phyloP scores from a whole-genome alignment of 495 filamentous ascomycete genomes.

The Hypoxylon intermedium region DNA sequence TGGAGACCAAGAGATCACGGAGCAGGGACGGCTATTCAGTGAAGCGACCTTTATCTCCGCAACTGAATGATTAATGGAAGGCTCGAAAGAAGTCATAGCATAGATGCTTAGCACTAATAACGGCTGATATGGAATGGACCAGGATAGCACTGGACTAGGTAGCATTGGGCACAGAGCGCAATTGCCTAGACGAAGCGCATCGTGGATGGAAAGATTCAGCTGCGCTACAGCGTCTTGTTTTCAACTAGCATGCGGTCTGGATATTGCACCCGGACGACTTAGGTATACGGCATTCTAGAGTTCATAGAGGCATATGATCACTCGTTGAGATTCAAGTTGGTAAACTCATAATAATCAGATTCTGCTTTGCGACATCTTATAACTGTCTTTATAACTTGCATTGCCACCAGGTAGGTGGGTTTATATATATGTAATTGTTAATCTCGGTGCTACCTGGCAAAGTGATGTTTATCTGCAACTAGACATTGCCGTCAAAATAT shows the following conservation, averaged over 20 bases:
- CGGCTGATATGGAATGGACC: conserved; percentile 2
- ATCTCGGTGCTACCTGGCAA: too few relatives aligned
- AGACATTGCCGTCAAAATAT: too few relatives aligned
- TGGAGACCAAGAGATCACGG: conserved; percentile 74
- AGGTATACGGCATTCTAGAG: conserved; percentile 20
- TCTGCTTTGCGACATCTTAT: conserved; percentile 6
- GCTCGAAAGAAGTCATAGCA: conserved; percentile 14
- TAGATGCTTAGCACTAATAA: conserved; percentile 16
- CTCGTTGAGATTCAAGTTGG: conserved; percentile 25
- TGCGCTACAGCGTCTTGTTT: conserved; percentile 5
- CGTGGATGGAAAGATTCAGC: background rate
- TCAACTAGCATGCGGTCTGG: conserved; percentile 20
- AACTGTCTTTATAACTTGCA: conserved; percentile 23
- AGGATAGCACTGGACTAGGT: background rate
- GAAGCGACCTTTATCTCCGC: conserved; percentile 92
- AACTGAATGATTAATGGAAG: conserved; percentile 22
- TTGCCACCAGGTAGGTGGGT: too few relatives aligned
- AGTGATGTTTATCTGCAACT: too few relatives aligned
- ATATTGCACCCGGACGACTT: conserved; percentile 19
- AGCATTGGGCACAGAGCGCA: conserved; percentile 1
- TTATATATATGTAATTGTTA: conserved; percentile 17
- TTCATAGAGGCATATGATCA: conserved; percentile 31
- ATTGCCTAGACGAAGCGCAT: conserved; percentile 5
- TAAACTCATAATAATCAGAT: conserved; percentile 16
- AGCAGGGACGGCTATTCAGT: conserved; percentile 78